Percentiles rank a stretch among this genome's conserved stretches.
Conservation (phyloP, 2,329 filamentous ascomycete species). For the Colletotrichum incanum region DNA sequence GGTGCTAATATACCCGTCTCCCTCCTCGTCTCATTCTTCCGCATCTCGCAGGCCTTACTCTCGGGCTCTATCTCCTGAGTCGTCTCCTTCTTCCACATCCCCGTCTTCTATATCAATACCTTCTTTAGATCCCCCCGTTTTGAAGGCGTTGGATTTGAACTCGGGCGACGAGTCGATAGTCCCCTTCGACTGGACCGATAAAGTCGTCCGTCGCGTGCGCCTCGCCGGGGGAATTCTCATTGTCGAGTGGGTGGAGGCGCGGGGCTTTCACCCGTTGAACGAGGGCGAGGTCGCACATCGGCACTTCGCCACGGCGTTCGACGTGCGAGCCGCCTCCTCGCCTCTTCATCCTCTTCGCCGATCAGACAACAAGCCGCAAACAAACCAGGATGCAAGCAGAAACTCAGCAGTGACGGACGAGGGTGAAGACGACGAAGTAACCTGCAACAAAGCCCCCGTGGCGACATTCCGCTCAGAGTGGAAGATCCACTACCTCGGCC, state of each 20-base stretch:
- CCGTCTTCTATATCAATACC: background rate
- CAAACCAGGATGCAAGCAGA: background rate
- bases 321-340: slow-evolving; percentile 54
- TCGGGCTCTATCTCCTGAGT: background rate
- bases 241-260: slow-evolving; percentile 74
- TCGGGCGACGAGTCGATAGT: slow-evolving; percentile 60
- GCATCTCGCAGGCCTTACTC: background rate
- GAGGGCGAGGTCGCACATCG: slow-evolving; percentile 66
- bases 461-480: slow-evolving; percentile 71
- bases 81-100: background rate
- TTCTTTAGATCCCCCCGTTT: slow-evolving; percentile 44
- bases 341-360: background rate
- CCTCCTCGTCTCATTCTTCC: slow-evolving; percentile 19
- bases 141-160: slow-evolving; percentile 67
- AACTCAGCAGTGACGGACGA: background rate
- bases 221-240: slow-evolving; percentile 70
- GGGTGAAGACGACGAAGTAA: background rate
- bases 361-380: background rate
- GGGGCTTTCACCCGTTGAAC: slow-evolving; percentile 67
- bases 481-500: slow-evolving; percentile 72
- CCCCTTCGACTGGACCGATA: slow-evolving; percentile 66
- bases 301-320: slow-evolving; percentile 74
- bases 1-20: slow-evolving; percentile 67
- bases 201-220: slow-evolving; percentile 69
- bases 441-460: background rate